Evolutionary conservation across 345 rosid species (phyloP).

Genomic region (Eucalyptus viminalis): DNA sequence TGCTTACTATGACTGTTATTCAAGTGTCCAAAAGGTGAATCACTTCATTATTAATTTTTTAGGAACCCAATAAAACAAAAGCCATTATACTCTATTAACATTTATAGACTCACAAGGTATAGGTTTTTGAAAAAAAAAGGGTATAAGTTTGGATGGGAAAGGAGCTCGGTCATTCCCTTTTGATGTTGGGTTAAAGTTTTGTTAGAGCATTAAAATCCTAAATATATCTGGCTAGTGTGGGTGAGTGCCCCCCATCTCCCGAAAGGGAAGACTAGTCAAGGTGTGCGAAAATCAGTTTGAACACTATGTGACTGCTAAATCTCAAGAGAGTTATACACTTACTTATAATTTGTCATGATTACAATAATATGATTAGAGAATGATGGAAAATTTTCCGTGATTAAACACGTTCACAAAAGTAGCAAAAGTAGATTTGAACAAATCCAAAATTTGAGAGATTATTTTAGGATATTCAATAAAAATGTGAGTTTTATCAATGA

Average conservation of each 20-base stretch:
- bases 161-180: neutral
- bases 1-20: neutral
- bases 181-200: neutral
- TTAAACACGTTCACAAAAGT: no score
- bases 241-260: neutral
- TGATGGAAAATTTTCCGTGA: neutral
- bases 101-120: neutral
- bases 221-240: neutral
- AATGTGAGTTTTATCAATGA: no score
- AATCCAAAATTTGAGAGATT: neutral
- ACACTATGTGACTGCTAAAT: fast-evolving
- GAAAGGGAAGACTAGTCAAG: fast-evolving
- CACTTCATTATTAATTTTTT: neutral
- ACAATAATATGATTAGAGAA: fast-evolving
- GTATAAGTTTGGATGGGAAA: neutral
- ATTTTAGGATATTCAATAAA: no score
- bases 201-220: neutral
- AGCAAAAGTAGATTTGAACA: no score
- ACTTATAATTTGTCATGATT: fast-evolving
- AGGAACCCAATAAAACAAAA: neutral
- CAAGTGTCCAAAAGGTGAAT: neutral
- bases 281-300: fast-evolving
- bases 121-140: neutral
- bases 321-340: neutral
- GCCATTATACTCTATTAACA: neutral